Evolutionary conservation across 208 protist species (phyloP), one percentile per base, ranked within the genome.

Genomic region (Trypanosoma scelopori): DNA sequence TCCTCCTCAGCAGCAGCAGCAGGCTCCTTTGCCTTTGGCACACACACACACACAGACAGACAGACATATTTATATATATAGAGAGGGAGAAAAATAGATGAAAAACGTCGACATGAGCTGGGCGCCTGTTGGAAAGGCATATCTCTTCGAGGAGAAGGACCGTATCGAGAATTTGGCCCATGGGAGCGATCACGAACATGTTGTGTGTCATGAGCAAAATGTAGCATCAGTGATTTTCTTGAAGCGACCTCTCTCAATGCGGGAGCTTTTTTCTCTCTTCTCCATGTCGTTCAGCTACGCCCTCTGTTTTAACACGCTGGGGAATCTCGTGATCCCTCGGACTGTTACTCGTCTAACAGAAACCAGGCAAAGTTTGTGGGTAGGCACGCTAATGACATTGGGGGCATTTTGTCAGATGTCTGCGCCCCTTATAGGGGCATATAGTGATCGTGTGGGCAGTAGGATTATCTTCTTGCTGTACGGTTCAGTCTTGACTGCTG

Each of bases 231-330:
- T 27, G 39, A 58, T 49, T 12, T 12, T 25, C 5, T 46, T 35
- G 53, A 65, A 56, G 25, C 52, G 69, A 4, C 22, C 35, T 11
- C 43, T 73, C 37, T 62, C 71, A 9, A 61, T 77, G 45, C 43
- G 45, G 13, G 66, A 74, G 25, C 18, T 78, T 41, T 50, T 78
- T 39, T n/a, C 61, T 53, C 55, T 78, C 18, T 74, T 78, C 50
- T 53, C 67, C 9, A 56, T 78, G 41, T 74, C 67, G 4, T 78
- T 78, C 55, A 61, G 55, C 41, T 79, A 73, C 39, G 74, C 51
- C 11, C 27, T 80, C 5, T 60, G 57, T 28, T 76, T 75, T 47
- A 80, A 71, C 45, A 65, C 63, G 6, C 28, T 80, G 7, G 51
- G 35, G 16, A 76, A 48, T 46, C 60, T 76, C 32, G 5, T 76